These are phyloP conservation scores for Colletotrichum sp. DNA, from an alignment of 2,329 filamentous ascomycete species.

Conservation along the genomic window DNA sequence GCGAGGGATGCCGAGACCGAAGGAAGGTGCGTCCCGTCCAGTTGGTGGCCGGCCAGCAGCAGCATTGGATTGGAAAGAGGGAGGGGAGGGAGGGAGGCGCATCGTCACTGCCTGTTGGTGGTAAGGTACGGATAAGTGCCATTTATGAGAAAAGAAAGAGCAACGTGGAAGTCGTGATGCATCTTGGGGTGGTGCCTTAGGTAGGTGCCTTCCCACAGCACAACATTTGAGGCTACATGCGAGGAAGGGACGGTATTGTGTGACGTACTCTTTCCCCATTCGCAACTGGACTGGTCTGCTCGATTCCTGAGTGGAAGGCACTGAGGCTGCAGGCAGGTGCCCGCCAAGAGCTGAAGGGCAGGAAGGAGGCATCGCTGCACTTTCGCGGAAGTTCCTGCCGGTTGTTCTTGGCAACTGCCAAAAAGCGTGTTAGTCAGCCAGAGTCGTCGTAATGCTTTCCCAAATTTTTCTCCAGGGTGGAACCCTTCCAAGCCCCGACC, in stretches of 20 bases:
- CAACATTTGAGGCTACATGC: not conserved
- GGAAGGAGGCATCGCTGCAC: not conserved
- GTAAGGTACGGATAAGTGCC: not conserved
- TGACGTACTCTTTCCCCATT: not conserved
- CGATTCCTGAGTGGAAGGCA: too few species aligned
- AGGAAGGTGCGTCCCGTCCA: not conserved
- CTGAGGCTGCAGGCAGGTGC: too few species aligned
- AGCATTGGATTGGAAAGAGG: not conserved
- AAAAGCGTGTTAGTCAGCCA: constrained; percentile 7
- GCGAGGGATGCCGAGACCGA: not conserved
- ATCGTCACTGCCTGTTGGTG: not conserved
- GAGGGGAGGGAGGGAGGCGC: not conserved
- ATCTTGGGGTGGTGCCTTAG: not conserved
- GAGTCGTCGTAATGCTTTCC: constrained; percentile 21
- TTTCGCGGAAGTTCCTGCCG: constrained; percentile 14
- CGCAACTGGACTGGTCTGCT: not conserved
- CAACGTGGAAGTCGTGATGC: not conserved
- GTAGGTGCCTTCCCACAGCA: not conserved
- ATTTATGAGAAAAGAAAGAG: not conserved
- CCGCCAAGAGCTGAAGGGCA: not conserved
- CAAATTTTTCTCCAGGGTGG: constrained; percentile 14
- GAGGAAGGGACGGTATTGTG: not conserved
- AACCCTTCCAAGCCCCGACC: not conserved
- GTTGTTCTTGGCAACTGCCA: constrained; percentile 7
- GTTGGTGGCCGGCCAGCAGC: not conserved